Evolutionary conservation across 345 rosid species (phyloP).

Genomic region (Pugionium cornutum): DNA sequence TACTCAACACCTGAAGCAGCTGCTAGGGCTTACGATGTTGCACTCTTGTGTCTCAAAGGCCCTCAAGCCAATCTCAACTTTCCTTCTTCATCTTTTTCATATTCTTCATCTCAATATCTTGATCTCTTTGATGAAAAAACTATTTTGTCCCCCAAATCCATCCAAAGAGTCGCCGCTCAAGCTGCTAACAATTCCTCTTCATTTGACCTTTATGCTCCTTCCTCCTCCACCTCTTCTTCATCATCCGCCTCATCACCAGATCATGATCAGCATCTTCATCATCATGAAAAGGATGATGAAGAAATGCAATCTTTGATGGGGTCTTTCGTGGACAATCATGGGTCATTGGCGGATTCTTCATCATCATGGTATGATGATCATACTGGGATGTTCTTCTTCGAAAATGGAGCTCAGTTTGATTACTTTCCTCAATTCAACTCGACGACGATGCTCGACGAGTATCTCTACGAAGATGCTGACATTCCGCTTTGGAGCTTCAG

Average conservation of each 20-base stretch:
- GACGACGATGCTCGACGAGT: slow-evolving; percentile 45
- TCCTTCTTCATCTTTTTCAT: slow-evolving; percentile 39
- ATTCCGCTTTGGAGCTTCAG: slow-evolving; percentile 84
- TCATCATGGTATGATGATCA: slow-evolving; percentile 46
- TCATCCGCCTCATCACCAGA: slow-evolving; percentile 40
- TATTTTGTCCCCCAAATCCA: slow-evolving; percentile 78
- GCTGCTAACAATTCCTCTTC: slow-evolving; percentile 46
- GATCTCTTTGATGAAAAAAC: slow-evolving; percentile 38
- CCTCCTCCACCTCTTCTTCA: slow-evolving; percentile 31
- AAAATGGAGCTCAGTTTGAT: slow-evolving; percentile 45
- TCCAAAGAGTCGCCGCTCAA: slow-evolving; percentile 84
- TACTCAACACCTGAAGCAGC: no score
- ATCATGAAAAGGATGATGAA: slow-evolving; percentile 47
- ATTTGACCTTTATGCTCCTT: slow-evolving; percentile 29
- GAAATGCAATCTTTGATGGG: slow-evolving; percentile 44
- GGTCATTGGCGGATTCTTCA: slow-evolving; percentile 43
- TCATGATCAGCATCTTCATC: slow-evolving; percentile 10
- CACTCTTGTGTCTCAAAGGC: no score
- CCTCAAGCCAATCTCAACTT: no score
- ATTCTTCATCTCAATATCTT: slow-evolving; percentile 43
- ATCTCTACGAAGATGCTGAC: slow-evolving; percentile 62
- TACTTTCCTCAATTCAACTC: slow-evolving; percentile 36
- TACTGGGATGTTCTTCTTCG: slow-evolving; percentile 45
- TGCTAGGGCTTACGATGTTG: no score
- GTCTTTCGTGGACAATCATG: slow-evolving; percentile 37